Evolutionary conservation across 2,329 filamentous ascomycete genomes (phyloP).

Genomic region (Diaporthe sp.): DNA sequence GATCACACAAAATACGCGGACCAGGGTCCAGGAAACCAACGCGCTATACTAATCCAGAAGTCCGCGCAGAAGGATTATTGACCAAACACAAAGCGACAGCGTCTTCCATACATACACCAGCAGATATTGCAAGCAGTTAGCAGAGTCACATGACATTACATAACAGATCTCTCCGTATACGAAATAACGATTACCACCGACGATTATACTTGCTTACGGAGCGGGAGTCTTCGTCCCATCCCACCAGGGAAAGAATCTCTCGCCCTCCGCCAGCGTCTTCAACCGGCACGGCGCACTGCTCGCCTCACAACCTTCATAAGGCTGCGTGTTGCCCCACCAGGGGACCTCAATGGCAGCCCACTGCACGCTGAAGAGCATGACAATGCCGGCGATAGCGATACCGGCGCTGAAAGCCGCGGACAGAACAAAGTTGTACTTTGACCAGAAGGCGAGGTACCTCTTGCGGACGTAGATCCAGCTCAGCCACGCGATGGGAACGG

Average conservation of each 20-base stretch:
- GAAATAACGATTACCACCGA: background rate
- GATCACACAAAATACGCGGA: background rate
- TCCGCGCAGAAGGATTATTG: background rate
- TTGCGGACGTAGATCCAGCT: constrained; percentile 63
- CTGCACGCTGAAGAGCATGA: constrained; percentile 68
- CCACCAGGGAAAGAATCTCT: constrained; percentile 36
- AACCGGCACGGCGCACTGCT: constrained; percentile 31
- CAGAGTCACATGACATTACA: background rate
- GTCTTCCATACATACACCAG: background rate
- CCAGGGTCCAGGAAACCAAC: background rate
- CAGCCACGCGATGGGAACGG: constrained; percentile 61
- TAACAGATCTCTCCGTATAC: background rate
- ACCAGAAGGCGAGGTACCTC: constrained; percentile 63
- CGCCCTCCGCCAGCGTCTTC: constrained; percentile 23
- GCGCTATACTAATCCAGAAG: background rate
- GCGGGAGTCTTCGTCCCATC: constrained; percentile 22
- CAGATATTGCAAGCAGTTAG: background rate
- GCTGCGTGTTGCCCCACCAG: constrained; percentile 64
- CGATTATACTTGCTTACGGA: background rate
- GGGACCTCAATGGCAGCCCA: constrained; percentile 57
- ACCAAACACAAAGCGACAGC: background rate
- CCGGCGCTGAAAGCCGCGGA: constrained; percentile 65
- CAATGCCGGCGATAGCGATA: constrained; percentile 64
- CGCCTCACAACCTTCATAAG: constrained; percentile 12
- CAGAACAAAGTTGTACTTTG: constrained; percentile 69